Evolutionary conservation across 306 rosid genomes (phyloP), one percentile per base, ranked within the genome.

Genomic region (Datisca glomerata): DNA sequence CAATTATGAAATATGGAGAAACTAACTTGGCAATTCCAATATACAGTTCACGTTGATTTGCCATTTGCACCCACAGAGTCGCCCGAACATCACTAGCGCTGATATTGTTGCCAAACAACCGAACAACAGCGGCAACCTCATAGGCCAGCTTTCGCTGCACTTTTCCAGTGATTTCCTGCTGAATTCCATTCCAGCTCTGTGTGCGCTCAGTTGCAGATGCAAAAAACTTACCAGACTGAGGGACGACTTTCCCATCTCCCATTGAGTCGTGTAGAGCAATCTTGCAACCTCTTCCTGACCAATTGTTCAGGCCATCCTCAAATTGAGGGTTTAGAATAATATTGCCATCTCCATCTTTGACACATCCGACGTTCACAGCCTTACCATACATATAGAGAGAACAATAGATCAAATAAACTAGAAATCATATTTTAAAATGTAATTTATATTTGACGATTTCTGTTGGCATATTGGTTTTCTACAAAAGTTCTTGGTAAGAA

Each of bases 281-380:
- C 73, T 89, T 77, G 75, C 97, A 83, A 51, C 95, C 91, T 77
- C 95, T 77, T 68, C 93, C 93, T 11, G 86, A 65, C 97, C 95
- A 83, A 63, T 70, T 80, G 56, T 72, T 83, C 47, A 77, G 58
- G 49, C 82, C 93, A 77, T 80, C 79, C 39, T 89, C 86, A 61
- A 89, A 89, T 48, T 15, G 47, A 0, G 95, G 93, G 50, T 89
- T 89, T 18, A 70, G 47, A 45, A 70, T 71, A 50, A 83, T 54
- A 57, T 71, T 75, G 39, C 63, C 81, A 24, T 70, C 79, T 24
- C 66, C 79, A 4, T 43, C 61, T 25, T 47, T 40, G 61, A 43
- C 47, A 60, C 53, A 51, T 34, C 52, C 49, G 8, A 9, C 45
- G 55, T 57, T 60, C 31, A 49, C 56, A 53, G 25, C 6, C 96